Evolutionary conservation across 352 stramenopile genomes (phyloP).

Genomic region (Phytophthora hibernalis): DNA sequence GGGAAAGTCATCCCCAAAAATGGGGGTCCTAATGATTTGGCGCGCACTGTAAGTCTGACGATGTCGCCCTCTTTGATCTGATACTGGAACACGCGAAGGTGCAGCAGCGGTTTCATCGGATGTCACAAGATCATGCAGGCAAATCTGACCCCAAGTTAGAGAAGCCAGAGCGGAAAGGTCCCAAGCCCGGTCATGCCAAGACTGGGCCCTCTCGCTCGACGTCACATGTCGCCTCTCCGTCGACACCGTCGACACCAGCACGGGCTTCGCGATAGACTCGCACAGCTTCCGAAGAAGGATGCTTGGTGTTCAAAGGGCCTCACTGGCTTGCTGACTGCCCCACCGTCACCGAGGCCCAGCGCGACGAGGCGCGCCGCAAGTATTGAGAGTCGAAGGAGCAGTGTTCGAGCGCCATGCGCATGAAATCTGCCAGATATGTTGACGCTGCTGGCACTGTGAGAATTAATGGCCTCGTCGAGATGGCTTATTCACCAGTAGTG

Average conservation of each 20-base stretch:
- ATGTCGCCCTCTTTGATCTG: background rate
- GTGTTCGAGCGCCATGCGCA: background rate
- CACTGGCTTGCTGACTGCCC: slow-evolving; percentile 1
- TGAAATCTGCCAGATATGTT: background rate
- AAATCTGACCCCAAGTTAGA: background rate
- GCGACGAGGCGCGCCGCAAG: background rate
- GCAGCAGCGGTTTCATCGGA: background rate
- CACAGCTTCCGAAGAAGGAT: background rate
- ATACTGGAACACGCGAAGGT: background rate
- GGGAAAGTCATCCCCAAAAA: too few relatives aligned
- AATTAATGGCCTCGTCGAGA: background rate
- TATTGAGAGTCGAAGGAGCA: background rate
- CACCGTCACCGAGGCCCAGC: background rate
- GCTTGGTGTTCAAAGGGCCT: background rate
- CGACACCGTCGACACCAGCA: background rate
- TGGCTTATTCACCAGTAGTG: background rate
- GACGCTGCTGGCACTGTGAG: background rate
- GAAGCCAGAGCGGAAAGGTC: background rate
- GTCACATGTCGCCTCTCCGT: background rate
- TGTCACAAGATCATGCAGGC: background rate
- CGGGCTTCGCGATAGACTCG: background rate
- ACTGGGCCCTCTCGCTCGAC: background rate
- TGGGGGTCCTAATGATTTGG: too few relatives aligned
- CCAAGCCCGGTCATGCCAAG: background rate
- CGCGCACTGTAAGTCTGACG: background rate